Percentiles rank a stretch among this genome's conserved stretches.
Evolutionary conservation across 371 early-diverging fungal species (phyloP).

Genomic region (Smittium culicis): DNA sequence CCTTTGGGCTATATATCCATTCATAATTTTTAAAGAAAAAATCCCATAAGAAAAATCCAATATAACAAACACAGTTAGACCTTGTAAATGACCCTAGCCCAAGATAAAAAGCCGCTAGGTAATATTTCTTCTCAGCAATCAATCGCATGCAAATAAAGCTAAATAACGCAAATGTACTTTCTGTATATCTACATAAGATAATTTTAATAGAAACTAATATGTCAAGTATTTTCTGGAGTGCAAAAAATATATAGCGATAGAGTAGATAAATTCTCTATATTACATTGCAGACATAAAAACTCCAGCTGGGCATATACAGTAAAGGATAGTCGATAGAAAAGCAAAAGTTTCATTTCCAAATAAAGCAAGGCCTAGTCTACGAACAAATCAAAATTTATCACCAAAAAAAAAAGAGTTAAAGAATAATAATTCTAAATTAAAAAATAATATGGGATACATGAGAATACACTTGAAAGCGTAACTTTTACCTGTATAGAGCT

Average conservation of each 20-base stretch:
- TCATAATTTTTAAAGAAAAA: constrained; percentile 21
- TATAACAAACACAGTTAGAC: constrained; percentile 66
- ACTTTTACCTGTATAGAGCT: constrained; percentile 40
- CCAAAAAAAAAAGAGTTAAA: no score
- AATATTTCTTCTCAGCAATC: constrained; percentile 31
- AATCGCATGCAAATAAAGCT: constrained; percentile 64
- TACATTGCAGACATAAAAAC: constrained; percentile 78
- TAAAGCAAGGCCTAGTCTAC: constrained; percentile 29
- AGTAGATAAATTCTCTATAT: no score
- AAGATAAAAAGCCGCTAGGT: constrained; percentile 47
- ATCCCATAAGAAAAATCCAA: constrained; percentile 68
- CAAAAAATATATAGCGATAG: no score
- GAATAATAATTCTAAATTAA: no score
- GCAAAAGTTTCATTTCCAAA: constrained; percentile 44
- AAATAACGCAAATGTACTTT: constrained; percentile 68
- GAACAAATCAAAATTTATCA: background rate
- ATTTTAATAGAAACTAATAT: background rate
- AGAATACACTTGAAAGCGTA: no score
- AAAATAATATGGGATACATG: no score
- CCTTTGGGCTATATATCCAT: constrained; percentile 13
- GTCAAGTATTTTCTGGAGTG: background rate
- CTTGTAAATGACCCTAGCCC: constrained; percentile 46
- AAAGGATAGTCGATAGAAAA: constrained; percentile 50
- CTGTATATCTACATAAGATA: constrained; percentile 42
- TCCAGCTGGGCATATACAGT: constrained; percentile 57